A percentile compares a stretch with the other conserved stretches of the same genome.
Conservation (phyloP, 805 yeast species). For the Lachancea nothofagi region DNA sequence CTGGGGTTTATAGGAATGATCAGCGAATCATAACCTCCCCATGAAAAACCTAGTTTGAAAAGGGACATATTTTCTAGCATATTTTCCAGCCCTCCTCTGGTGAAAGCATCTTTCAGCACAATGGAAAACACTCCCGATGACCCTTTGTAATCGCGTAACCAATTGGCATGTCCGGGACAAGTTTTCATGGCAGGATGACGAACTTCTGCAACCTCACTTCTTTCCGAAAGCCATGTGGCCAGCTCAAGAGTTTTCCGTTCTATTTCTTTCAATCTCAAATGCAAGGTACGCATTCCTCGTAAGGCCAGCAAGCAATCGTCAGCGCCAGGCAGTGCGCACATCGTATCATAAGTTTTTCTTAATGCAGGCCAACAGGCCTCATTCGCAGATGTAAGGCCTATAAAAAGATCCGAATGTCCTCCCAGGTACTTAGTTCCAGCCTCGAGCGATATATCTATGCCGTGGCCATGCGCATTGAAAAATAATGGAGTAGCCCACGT, state of each 20-base stretch:
- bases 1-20: conserved; percentile 8
- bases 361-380: conserved; percentile 10
- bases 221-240: conserved; percentile 8
- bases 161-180: conserved; percentile 12
- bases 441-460: conserved; percentile 13
- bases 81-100: conserved; percentile 6
- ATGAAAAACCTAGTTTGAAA: conserved; percentile 13
- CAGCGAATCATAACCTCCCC: conserved; percentile 17
- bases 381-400: conserved; percentile 12
- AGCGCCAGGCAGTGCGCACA: conserved; percentile 12
- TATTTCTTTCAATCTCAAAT: conserved; percentile 8
- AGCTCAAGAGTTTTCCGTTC: conserved; percentile 9
- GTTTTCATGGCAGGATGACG: conserved; percentile 14
- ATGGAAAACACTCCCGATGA: conserved; percentile 14
- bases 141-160: conserved; percentile 9
- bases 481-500: conserved; percentile 18
- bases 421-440: conserved; percentile 17
- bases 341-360: conserved; percentile 10
- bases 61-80: conserved; percentile 13
- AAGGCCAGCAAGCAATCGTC: conserved; percentile 13
- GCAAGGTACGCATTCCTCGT: conserved; percentile 12
- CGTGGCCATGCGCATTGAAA: conserved; percentile 11
- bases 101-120: conserved; percentile 9
- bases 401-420: conserved; percentile 15
- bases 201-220: conserved; percentile 11